Conservation (phyloP, 495 filamentous ascomycete species). For the Collariella sp. region DNA sequence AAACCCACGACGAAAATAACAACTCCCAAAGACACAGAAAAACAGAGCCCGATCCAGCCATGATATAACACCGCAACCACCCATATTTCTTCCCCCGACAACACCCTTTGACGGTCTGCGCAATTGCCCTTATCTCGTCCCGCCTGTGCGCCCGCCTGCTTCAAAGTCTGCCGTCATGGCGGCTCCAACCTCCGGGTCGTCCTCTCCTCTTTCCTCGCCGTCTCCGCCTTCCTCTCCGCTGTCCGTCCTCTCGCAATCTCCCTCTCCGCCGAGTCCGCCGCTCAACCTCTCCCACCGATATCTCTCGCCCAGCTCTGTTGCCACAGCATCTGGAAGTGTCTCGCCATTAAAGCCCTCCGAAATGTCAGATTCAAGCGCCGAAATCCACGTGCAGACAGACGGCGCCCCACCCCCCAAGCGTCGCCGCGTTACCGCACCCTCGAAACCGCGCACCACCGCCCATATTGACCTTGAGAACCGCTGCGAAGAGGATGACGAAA, state of each 20-base stretch:
- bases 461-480: constrained; percentile 60
- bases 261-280: constrained; percentile 45
- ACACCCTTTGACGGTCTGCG: background rate
- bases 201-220: constrained; percentile 41
- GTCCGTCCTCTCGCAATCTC: constrained; percentile 45
- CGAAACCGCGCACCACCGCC: constrained; percentile 66
- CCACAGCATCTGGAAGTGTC: constrained; percentile 32
- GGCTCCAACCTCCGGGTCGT: background rate
- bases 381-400: constrained; percentile 49
- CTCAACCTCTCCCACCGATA: constrained; percentile 32
- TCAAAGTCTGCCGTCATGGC: constrained; percentile 13
- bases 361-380: constrained; percentile 25
- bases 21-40: background rate
- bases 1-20: background rate
- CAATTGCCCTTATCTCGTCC: background rate
- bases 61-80: constrained; percentile 24
- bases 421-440: constrained; percentile 52
- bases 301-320: constrained; percentile 35
- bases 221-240: constrained; percentile 41
- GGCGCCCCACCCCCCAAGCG: constrained; percentile 64
- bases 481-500: constrained; percentile 34
- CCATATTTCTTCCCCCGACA: constrained; percentile 16
- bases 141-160: background rate
- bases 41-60: constrained; percentile 6
- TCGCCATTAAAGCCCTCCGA: constrained; percentile 32